A percentile compares a stretch with the other conserved stretches of the same genome.
Evolutionary conservation across 257 asterid genomes (phyloP).

Genomic region (Paraleonurus japonicus): DNA sequence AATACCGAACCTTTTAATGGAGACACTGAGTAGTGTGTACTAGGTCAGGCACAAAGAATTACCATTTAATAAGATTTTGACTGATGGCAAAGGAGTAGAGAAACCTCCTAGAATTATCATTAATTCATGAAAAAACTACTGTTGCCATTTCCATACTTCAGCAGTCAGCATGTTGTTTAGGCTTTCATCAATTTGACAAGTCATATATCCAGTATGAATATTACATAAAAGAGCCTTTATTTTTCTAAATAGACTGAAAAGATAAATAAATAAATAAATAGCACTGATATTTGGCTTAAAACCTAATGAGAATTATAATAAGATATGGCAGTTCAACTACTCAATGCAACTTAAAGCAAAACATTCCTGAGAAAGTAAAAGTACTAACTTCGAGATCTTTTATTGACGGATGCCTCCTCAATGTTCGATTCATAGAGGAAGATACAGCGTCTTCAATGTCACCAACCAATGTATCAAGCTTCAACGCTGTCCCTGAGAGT

Average conservation of each 20-base stretch:
- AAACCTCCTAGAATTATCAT: conserved; percentile 15
- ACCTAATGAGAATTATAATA: not conserved
- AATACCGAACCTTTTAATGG: not conserved
- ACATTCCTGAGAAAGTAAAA: conserved; percentile 20
- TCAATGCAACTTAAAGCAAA: conserved; percentile 17
- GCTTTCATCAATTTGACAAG: conserved; percentile 2
- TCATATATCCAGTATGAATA: not conserved
- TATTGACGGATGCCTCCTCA: conserved; percentile 55
- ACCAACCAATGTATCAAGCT: conserved; percentile 85
- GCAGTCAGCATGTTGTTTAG: not conserved
- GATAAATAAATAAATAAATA: not conserved
- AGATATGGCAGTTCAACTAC: conserved; percentile 11
- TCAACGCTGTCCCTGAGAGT: conserved; percentile 79
- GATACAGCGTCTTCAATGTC: conserved; percentile 95
- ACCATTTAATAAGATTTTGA: not conserved
- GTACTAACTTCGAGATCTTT: conserved; percentile 66
- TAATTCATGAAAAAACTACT: not conserved
- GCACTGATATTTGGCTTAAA: not conserved
- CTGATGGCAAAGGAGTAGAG: not conserved
- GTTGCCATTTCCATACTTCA: not conserved
- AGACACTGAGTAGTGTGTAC: not conserved
- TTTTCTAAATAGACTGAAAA: not conserved
- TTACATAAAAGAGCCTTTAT: not conserved
- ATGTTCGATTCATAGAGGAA: conserved; percentile 56
- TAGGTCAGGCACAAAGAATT: not conserved